Conservation (phyloP, 164 flowering plant species). For the Cinnamomum chago region DNA sequence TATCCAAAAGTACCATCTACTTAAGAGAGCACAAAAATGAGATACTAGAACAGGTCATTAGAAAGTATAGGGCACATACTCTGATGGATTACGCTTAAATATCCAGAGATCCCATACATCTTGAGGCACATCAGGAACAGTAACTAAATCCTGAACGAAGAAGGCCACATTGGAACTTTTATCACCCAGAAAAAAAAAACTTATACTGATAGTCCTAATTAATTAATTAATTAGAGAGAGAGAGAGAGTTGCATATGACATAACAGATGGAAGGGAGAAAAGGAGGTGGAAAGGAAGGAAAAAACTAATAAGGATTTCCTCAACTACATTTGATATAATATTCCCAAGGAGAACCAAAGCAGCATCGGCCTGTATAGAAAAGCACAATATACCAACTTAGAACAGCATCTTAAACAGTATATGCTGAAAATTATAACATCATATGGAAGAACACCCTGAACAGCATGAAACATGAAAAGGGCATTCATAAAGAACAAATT, state of each 20-base stretch:
- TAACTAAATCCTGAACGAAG: slow-evolving; percentile 47
- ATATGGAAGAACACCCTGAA: no score
- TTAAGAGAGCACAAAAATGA: not conserved
- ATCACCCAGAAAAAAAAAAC: not conserved
- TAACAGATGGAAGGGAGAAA: not conserved
- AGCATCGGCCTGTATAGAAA: slow-evolving; percentile 70
- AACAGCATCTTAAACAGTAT: slow-evolving; percentile 1
- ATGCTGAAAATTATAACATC: not conserved
- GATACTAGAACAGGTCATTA: not conserved
- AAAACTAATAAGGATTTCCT: not conserved
- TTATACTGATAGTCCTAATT: not conserved
- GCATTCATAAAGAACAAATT: no score
- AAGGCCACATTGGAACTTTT: not conserved
- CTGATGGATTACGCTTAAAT: slow-evolving; percentile 59
- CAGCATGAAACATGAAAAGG: no score
- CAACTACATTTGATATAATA: slow-evolving; percentile 60
- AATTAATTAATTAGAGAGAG: not conserved
- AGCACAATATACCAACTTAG: slow-evolving; percentile 5
- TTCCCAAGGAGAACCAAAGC: slow-evolving; percentile 68
- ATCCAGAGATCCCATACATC: slow-evolving; percentile 87
- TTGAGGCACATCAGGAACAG: slow-evolving; percentile 45
- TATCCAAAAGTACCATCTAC: not conserved
- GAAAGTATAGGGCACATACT: slow-evolving; percentile 41
- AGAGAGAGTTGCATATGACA: not conserved
- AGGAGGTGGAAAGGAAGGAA: not conserved